phyloP scores from a whole-genome alignment of 176 grass and related monocot genomes.

The Hordeum marinum region DNA sequence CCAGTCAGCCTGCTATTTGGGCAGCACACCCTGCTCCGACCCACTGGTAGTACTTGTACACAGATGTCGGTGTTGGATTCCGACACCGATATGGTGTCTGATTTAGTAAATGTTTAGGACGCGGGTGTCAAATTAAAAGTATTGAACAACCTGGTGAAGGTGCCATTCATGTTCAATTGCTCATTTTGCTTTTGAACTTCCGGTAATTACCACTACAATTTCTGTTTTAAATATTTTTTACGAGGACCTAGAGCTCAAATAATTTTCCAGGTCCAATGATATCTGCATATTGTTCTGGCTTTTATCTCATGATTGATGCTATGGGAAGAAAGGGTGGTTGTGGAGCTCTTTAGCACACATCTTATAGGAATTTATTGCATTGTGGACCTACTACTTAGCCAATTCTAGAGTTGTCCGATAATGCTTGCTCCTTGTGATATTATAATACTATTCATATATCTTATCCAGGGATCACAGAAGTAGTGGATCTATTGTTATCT shows the following conservation, averaged over 20 bases:
- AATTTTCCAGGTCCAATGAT: neutral
- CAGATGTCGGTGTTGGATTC: neutral
- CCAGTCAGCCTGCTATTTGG: neutral
- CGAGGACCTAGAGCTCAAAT: neutral
- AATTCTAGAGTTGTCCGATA: neutral
- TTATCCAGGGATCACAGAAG: neutral
- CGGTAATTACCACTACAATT: neutral
- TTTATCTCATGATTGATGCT: neutral
- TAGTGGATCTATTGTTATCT: conserved; percentile 32
- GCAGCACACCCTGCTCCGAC: neutral
- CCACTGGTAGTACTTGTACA: neutral
- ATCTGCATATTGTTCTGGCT: neutral
- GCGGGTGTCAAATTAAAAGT: neutral
- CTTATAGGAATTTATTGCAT: neutral
- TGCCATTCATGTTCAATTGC: neutral
- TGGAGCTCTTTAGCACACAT: neutral
- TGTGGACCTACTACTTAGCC: neutral
- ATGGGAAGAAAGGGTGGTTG: neutral
- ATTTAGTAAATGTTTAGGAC: neutral
- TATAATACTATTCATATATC: neutral
- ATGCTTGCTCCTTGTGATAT: neutral
- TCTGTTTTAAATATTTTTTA: neutral
- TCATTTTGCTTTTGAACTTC: neutral
- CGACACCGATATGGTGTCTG: neutral
- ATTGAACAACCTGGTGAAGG: neutral